These are phyloP conservation scores for Vitellaria paradoxa DNA, from an alignment of 179 eudicot species.

Conservation along the genomic window DNA sequence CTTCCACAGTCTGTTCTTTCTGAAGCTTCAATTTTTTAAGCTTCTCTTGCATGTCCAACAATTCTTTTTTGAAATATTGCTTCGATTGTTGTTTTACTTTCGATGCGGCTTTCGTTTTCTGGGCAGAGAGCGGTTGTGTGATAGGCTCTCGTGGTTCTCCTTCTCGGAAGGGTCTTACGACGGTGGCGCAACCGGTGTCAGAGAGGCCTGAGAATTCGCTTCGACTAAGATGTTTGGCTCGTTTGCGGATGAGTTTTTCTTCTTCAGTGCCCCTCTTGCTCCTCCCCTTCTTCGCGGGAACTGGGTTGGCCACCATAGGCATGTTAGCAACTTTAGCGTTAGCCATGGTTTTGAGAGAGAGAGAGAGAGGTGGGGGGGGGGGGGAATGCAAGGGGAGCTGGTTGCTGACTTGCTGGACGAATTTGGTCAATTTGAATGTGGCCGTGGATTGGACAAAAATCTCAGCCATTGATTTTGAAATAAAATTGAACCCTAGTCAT, in stretches of 20 bases:
- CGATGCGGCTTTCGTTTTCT: constrained; percentile 32
- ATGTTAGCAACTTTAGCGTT: constrained; percentile 23
- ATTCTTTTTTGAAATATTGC: constrained; percentile 48
- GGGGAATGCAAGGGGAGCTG: not conserved
- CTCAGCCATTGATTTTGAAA: no score
- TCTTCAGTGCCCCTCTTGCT: constrained; percentile 60
- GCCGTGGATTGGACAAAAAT: no score
- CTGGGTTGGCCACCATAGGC: constrained; percentile 29
- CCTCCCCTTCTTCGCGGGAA: constrained; percentile 52
- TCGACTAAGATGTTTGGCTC: no score
- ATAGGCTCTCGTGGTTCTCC: constrained; percentile 9
- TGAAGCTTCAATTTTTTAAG: constrained; percentile 69
- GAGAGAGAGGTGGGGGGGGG: no score
- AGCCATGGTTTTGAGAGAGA: constrained; percentile 40
- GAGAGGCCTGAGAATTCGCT: constrained; percentile 40
- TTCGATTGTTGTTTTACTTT: constrained; percentile 22
- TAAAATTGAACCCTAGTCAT: no score
- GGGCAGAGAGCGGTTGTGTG: constrained; percentile 37
- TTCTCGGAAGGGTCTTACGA: constrained; percentile 36
- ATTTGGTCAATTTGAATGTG: no score
- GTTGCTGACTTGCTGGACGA: no score
- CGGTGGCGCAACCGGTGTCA: constrained; percentile 11
- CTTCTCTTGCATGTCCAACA: constrained; percentile 80
- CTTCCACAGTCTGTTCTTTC: constrained; percentile 74
- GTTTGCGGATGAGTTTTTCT: constrained; percentile 46